phyloP scores from a whole-genome alignment of 2,329 filamentous ascomycete genomes.

The Emericellopsis atlantica region DNA sequence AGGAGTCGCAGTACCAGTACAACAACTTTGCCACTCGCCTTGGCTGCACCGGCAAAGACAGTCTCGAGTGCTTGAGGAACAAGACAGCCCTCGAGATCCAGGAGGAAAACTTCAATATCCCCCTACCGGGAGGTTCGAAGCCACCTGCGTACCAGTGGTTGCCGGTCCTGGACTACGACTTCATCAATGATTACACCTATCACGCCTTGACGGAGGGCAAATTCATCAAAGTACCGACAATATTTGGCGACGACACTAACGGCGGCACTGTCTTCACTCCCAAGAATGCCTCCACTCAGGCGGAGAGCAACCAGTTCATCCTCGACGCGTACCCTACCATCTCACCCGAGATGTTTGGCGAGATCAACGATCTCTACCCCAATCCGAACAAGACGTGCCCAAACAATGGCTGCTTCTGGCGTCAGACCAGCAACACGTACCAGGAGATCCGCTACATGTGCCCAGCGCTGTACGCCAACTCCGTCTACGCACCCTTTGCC shows the following conservation, averaged over 20 bases:
- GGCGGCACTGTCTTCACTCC: conserved; percentile 23
- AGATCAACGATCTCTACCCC: conserved; percentile 21
- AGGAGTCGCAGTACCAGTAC: conserved; percentile 38
- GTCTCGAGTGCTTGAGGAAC: conserved; percentile 31
- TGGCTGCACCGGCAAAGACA: conserved; percentile 23
- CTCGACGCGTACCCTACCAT: conserved; percentile 20
- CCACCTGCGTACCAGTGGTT: conserved; percentile 39
- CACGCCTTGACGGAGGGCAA: conserved; percentile 30
- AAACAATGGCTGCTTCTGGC: conserved; percentile 19
- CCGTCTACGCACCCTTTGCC: conserved; percentile 14
- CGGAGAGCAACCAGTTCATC: conserved; percentile 18
- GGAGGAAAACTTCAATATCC: conserved; percentile 24
- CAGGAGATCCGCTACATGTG: conserved; percentile 22
- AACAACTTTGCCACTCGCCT: conserved; percentile 30
- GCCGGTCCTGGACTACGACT: conserved; percentile 39
- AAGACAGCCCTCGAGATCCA: conserved; percentile 28
- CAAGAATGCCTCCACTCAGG: conserved; percentile 15
- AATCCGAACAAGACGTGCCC: conserved; percentile 20
- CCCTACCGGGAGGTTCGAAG: conserved; percentile 11
- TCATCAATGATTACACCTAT: conserved; percentile 38
- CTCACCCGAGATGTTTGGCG: conserved; percentile 14
- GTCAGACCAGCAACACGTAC: conserved; percentile 21
- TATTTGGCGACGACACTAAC: conserved; percentile 27
- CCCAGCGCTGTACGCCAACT: conserved; percentile 16
- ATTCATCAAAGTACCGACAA: conserved; percentile 39